These are phyloP conservation scores for Aspergillus tamarii DNA, from an alignment of 2,329 filamentous ascomycete genomes.

Conservation along the genomic window DNA sequence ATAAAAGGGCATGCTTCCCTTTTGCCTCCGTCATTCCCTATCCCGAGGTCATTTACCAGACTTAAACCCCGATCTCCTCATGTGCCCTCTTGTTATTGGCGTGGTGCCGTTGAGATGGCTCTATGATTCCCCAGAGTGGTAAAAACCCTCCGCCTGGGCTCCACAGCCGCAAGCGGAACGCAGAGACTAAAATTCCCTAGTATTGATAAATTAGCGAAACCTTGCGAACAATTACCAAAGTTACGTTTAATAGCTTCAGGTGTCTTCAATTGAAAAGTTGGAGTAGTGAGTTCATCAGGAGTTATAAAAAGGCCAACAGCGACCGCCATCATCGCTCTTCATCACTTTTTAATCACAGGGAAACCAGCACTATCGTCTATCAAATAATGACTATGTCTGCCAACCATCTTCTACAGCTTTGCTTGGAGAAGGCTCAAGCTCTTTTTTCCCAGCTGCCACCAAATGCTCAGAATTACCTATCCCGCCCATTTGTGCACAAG, in stretches of 20 bases:
- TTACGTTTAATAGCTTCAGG: too few relatives aligned
- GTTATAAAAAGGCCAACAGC: neutral
- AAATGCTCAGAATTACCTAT: neutral
- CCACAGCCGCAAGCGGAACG: neutral
- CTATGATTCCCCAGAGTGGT: neutral
- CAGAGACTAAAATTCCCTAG: neutral
- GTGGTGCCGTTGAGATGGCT: neutral
- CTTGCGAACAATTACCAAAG: neutral
- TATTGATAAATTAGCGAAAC: too few relatives aligned
- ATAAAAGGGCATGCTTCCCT: neutral
- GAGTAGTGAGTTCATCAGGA: neutral
- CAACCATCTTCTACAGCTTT: neutral
- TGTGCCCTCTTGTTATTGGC: neutral
- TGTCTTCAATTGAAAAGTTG: too few relatives aligned
- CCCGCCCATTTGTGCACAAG: neutral
- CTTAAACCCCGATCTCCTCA: neutral
- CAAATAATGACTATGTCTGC: neutral
- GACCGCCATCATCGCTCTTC: neutral
- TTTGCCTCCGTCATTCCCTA: neutral
- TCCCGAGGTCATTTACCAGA: neutral
- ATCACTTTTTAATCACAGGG: neutral
- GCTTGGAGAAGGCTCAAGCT: neutral
- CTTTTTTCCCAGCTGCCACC: neutral
- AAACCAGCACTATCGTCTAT: neutral
- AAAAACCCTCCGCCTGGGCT: neutral